These are phyloP conservation scores for Aureobasidium sp. DNA, from an alignment of 2,329 filamentous ascomycete genomes.

Conservation along the genomic window DNA sequence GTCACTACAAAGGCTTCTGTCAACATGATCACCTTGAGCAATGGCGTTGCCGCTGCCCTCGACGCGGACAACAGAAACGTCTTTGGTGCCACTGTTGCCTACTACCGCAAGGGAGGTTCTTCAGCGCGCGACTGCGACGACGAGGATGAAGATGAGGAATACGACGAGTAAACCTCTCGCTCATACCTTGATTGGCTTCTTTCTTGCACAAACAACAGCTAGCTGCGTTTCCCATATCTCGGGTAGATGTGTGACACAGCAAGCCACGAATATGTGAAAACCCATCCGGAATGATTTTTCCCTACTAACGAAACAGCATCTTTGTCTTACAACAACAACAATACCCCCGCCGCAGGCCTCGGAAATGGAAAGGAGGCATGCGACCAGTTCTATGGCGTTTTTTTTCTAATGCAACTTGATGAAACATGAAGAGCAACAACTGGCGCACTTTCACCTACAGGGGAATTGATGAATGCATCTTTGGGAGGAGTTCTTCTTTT, in stretches of 20 bases:
- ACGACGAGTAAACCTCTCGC: not conserved
- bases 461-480: not conserved
- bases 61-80: conserved; percentile 39
- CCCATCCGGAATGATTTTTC: conserved; percentile 6
- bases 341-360: conserved; percentile 1
- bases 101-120: not conserved
- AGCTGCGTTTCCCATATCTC: not conserved
- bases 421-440: not conserved
- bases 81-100: conserved; percentile 40
- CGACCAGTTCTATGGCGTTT: not conserved
- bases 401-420: not conserved
- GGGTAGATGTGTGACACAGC: not conserved
- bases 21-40: conserved; percentile 38
- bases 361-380: not conserved
- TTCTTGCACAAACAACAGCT: not conserved
- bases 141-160: not conserved
- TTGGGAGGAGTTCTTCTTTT: not conserved
- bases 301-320: conserved; percentile 7
- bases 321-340: not conserved
- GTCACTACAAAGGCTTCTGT: conserved; percentile 41
- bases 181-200: not conserved
- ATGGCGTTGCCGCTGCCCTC: conserved; percentile 26
- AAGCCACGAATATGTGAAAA: not conserved
- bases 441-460: not conserved
- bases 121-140: conserved; percentile 5